Evolutionary conservation across 2,329 filamentous ascomycete species (phyloP).

Genomic region (Xylaria sp.): DNA sequence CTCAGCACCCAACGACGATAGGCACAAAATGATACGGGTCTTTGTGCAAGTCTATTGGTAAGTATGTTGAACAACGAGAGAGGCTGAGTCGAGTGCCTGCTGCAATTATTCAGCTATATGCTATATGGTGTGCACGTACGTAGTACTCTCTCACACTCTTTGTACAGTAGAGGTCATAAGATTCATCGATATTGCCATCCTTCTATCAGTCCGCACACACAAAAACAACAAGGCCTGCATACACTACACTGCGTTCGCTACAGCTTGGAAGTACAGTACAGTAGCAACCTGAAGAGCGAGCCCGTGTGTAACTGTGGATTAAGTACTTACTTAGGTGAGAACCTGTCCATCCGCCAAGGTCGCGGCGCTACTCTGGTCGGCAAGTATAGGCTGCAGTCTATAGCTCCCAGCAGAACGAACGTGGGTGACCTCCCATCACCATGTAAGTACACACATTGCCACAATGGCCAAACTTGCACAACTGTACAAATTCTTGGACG

Average conservation of each 20-base stretch:
- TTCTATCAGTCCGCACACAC: neutral
- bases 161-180: neutral
- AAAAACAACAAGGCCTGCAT: neutral
- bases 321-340: conserved; percentile 27
- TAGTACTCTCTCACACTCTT: too few species aligned
- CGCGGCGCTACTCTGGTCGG: conserved; percentile 28
- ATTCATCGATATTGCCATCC: neutral
- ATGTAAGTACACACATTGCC: too few species aligned
- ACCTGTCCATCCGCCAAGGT: conserved; percentile 17
- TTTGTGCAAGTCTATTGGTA: conserved; percentile 33
- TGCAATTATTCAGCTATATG: too few species aligned
- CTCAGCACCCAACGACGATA: neutral
- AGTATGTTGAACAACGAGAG: conserved; percentile 24
- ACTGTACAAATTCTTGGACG: conserved; percentile 20
- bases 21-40: conserved; percentile 33
- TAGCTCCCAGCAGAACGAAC: conserved; percentile 13
- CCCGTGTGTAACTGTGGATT: conserved; percentile 1
- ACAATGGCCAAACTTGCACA: conserved; percentile 23
- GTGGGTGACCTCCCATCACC: conserved; percentile 18
- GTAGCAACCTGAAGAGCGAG: neutral
- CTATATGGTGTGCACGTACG: too few species aligned
- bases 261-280: neutral
- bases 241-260: too few species aligned
- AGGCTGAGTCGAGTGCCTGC: conserved; percentile 25
- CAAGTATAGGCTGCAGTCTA: conserved; percentile 13